phyloP scores from a whole-genome alignment of 2,329 filamentous ascomycete genomes.

The Coleophoma crateriformis region DNA sequence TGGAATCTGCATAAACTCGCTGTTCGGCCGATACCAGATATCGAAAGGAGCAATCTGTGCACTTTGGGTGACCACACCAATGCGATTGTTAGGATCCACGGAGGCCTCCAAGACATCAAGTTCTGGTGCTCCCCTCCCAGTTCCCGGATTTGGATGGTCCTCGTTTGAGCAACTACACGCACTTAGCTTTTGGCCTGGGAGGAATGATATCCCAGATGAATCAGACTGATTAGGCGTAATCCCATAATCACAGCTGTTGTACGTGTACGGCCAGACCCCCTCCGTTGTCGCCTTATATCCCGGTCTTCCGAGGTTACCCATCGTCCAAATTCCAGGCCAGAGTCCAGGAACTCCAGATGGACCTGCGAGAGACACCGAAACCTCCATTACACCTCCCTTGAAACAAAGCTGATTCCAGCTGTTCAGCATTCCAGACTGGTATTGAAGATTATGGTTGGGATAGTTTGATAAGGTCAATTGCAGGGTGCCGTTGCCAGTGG shows the following conservation, averaged over 20 bases:
- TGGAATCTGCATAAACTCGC: conserved; percentile 44
- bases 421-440: conserved; percentile 44
- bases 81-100: conserved; percentile 28
- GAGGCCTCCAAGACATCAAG: conserved; percentile 65
- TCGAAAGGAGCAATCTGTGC: conserved; percentile 32
- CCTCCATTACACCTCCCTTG: conserved; percentile 46
- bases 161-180: conserved; percentile 58
- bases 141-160: conserved; percentile 61
- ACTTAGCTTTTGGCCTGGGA: conserved; percentile 64
- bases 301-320: conserved; percentile 47
- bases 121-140: conserved; percentile 61
- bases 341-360: conserved; percentile 41
- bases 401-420: conserved; percentile 49
- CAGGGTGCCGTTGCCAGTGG: conserved; percentile 39
- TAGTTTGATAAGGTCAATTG: conserved; percentile 39
- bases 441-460: conserved; percentile 37
- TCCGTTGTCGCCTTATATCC: conserved; percentile 46
- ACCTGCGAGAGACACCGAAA: conserved; percentile 45
- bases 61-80: conserved; percentile 31
- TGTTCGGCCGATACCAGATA: conserved; percentile 44
- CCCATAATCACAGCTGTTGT: conserved; percentile 50
- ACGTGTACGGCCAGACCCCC: conserved; percentile 49
- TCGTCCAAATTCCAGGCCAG: conserved; percentile 48
- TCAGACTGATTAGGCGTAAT: conserved; percentile 68
- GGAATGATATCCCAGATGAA: conserved; percentile 55